Base-by-base conservation (phyloP, 176 grass and related monocot species). In the Typha latifolia region DNA sequence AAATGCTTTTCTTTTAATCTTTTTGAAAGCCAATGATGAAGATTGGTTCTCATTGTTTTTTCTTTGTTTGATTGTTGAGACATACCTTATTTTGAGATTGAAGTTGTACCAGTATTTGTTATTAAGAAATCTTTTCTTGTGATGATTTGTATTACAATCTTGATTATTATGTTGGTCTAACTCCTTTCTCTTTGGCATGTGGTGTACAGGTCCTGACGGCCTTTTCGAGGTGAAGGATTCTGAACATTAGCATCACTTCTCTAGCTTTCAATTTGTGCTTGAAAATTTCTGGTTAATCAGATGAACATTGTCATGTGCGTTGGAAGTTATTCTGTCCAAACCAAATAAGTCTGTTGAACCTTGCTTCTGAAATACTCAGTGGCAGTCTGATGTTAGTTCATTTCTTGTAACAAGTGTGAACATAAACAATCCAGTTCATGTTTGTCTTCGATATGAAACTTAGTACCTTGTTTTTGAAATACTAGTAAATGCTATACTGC, bases 151-250 rank as follows among this genome's bases (percentile, higher is more conserved):
- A 59, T 6, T 21, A 16, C 2, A 21, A 59, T 59, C 20, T n/a
- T 59, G 20, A 16, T 59, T 19, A 47, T 47, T 20, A 3, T 62
- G 18, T 0, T 24, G n/a, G 10, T 61, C 27, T 62, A 26, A 9
- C 13, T 16, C 29, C 4, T 43, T 43, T 43, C 37, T 29, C 24
- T 18, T 34, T 23, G 48, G 10, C 23, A 43, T 15, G 26, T 0
- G 3, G 57, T 49, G 43, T 32, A 22, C 61, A 74, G 71, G 71
- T 50, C 61, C 71, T 32, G 47, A 74, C 32, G 61, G 61, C 62
- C 71, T 74, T 14, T 74, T 74, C 29, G 71, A 74, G 71, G 11
- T 0, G 59, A 74, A 74, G 71, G 61, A 64, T 32, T 7, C 18
- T 31, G 70, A 72, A 19, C 71, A 73, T 61, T 74, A 51, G 48